These are phyloP conservation scores for Mortierella sp. DNA, from an alignment of 371 early-diverging fungal genomes.

Conservation along the genomic window DNA sequence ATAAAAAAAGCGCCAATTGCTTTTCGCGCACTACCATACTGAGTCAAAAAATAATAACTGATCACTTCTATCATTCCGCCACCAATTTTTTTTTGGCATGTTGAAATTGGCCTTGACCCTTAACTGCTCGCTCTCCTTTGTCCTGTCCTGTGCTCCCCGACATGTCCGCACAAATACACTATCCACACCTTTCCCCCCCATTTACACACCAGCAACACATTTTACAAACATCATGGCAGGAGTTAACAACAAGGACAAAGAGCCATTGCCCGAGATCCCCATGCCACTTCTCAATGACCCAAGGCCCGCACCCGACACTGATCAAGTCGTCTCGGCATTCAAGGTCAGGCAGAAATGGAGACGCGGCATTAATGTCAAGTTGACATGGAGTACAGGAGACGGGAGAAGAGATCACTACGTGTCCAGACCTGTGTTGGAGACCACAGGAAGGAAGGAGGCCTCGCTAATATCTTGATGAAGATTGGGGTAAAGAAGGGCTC, in stretches of 20 bases:
- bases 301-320: slow-evolving; percentile 40
- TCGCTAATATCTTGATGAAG: too few relatives aligned
- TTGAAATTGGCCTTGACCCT: too few relatives aligned
- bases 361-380: background rate
- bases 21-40: too few relatives aligned
- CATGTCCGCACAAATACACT: background rate
- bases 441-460: background rate
- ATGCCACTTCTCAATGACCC: slow-evolving; percentile 54
- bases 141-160: background rate
- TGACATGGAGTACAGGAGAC: background rate
- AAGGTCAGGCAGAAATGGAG: slow-evolving; percentile 22
- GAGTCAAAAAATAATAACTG: too few relatives aligned
- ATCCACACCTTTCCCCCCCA: background rate
- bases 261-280: slow-evolving; percentile 46
- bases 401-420: background rate
- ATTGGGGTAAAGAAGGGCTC: too few relatives aligned
- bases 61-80: too few relatives aligned
- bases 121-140: too few relatives aligned
- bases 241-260: slow-evolving; percentile 42
- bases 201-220: background rate
- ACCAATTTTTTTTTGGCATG: too few relatives aligned
- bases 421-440: background rate
- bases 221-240: slow-evolving; percentile 25
- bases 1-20: too few relatives aligned
- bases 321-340: slow-evolving; percentile 56